Evolutionary conservation across 2,329 filamentous ascomycete genomes (phyloP).

Genomic region (Penicillium sp.): DNA sequence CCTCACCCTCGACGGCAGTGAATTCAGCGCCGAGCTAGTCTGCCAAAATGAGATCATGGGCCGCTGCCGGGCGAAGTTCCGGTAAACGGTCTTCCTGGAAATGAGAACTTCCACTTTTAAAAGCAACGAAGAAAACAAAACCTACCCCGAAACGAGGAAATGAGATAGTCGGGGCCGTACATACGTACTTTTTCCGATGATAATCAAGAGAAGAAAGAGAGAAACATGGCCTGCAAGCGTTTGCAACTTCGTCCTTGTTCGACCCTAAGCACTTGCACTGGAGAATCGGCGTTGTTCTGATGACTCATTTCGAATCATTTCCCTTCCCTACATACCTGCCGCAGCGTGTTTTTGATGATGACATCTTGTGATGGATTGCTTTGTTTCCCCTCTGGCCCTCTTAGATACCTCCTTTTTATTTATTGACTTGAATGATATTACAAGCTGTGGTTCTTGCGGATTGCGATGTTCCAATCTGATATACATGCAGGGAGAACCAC

Average conservation of each 20-base stretch:
- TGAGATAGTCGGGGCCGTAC: background rate
- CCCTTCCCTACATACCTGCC: slow-evolving; percentile 10
- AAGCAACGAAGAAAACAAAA: background rate
- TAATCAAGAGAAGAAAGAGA: background rate
- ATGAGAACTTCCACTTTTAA: background rate
- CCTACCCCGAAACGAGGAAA: background rate
- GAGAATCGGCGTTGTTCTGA: slow-evolving; percentile 22
- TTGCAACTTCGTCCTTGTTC: background rate
- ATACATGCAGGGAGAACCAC: background rate
- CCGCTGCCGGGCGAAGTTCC: slow-evolving; percentile 85
- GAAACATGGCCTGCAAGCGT: background rate
- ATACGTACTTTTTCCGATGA: background rate
- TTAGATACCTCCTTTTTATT: slow-evolving; percentile 24
- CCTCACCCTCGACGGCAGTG: slow-evolving; percentile 90
- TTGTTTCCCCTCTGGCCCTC: slow-evolving; percentile 4
- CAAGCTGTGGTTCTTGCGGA: slow-evolving; percentile 10
- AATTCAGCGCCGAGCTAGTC: slow-evolving; percentile 97
- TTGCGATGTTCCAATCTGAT: background rate
- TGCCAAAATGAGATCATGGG: slow-evolving; percentile 99
- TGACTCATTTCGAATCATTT: slow-evolving; percentile 11
- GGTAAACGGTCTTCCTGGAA: slow-evolving; percentile 39
- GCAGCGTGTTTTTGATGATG: slow-evolving; percentile 7
- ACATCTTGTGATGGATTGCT: slow-evolving; percentile 9
- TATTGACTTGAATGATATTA: slow-evolving; percentile 21
- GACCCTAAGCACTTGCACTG: slow-evolving; percentile 11